Base-by-base conservation (phyloP, 2,329 filamentous ascomycete genomes). In the Fusarium sp. region DNA sequence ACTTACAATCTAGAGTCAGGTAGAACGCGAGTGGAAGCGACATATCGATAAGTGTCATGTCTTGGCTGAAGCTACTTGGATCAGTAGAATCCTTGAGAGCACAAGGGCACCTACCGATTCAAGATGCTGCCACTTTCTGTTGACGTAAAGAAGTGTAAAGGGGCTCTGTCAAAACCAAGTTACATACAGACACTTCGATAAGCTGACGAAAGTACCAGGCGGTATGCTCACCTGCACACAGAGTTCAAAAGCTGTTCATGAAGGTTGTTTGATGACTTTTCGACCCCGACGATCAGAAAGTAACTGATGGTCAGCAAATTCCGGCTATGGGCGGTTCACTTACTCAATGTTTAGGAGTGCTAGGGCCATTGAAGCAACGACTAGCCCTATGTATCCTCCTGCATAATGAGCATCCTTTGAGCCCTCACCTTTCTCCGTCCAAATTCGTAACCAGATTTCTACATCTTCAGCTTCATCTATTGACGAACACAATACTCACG, bases 1-100 rank as follows among this genome's bases (percentile, higher is more conserved):
- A 78, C 80, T 66, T 66, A 83, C 80, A 80, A 53, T 70, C 73
- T 5, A 72, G 36, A 13, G 83, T 66, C 13, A 75, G 73, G 24
- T 74, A 69, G 31, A 85, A 62, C 0, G 82, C 80, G 3, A 79
- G 50, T 5, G 83, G 80, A 0, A 86, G 74, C 22, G 80, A 73
- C 41, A 80, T 82, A 53, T 86, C 84, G 20, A 86, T 79, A 2
- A 85, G 77, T 39, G 81, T 79, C 39, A 85, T 82, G 31, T 86
- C 84, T 71, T 85, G 82, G 24, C 80, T 83, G 57, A 86, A 85
- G 54, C 83, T 82, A 39, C 48, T 44, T 1, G 9, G 61, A 0
- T 83, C 82, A 64, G 53, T 10, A 31, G 0, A 39, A 7, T n/a
- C 38, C 38, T 1, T n/a, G 12, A 5, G n/a, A 14, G 4, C 1